phyloP scores from a whole-genome alignment of 768 basidiomycete species.

The Podaxis sp. region DNA sequence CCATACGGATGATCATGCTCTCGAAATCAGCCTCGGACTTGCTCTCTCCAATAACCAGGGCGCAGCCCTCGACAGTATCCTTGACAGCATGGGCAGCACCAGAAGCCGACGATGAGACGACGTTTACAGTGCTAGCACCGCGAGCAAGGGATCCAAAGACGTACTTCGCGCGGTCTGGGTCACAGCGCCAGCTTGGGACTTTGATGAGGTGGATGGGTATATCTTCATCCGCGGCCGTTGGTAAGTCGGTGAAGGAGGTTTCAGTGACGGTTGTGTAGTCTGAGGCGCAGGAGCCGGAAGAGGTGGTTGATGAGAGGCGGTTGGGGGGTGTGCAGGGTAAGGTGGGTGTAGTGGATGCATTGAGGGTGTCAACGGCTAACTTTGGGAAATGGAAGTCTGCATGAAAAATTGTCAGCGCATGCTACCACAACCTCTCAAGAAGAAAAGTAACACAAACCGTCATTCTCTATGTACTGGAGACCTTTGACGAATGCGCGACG shows the following conservation, averaged over 20 bases:
- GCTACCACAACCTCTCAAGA: neutral
- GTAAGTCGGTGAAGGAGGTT: neutral
- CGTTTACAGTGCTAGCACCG: neutral
- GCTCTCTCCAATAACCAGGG: neutral
- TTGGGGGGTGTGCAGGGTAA: neutral
- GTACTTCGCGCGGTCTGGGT: neutral
- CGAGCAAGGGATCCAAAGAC: slow-evolving; percentile 1
- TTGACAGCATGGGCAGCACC: neutral
- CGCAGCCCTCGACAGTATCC: neutral
- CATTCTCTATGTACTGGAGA: slow-evolving; percentile 1
- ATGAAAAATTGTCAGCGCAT: neutral
- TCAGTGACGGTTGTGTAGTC: neutral
- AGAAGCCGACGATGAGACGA: neutral
- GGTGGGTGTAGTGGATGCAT: neutral
- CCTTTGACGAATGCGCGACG: slow-evolving; percentile 2
- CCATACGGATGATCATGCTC: slow-evolving; percentile 1
- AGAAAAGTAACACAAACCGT: neutral
- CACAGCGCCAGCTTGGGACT: slow-evolving; percentile 2
- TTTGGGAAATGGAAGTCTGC: neutral
- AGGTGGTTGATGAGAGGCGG: neutral
- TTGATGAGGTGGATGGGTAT: neutral
- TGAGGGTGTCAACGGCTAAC: neutral
- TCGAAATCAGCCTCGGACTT: neutral
- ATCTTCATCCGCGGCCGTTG: neutral
- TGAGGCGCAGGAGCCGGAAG: neutral